phyloP scores from a whole-genome alignment of 2,329 filamentous ascomycete species.

The Aspergillus fructus region DNA sequence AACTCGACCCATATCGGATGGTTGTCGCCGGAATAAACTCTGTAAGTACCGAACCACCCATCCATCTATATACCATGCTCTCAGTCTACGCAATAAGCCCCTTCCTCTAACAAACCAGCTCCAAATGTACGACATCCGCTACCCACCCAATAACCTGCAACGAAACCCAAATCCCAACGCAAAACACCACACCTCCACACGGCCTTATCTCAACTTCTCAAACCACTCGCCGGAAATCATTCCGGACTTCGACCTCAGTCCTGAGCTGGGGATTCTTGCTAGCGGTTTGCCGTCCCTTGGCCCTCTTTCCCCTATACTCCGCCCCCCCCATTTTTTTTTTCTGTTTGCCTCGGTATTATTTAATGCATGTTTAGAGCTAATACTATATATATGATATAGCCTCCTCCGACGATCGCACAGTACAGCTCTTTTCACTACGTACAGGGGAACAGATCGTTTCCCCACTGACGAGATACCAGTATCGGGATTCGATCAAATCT shows the following conservation, averaged over 20 bases:
- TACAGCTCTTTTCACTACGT: conserved; percentile 40
- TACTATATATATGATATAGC: conserved; percentile 19
- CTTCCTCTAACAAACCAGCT: conserved; percentile 25
- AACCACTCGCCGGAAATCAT: conserved; percentile 29
- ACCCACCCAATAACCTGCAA: conserved; percentile 27
- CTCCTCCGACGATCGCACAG: conserved; percentile 28
- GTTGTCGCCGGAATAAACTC: conserved; percentile 34
- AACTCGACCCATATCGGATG: conserved; percentile 35
- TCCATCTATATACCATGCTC: not conserved
- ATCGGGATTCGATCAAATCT: conserved; percentile 25
- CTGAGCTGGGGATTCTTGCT: conserved; percentile 39
- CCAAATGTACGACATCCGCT: conserved; percentile 44
- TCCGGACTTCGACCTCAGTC: conserved; percentile 37
- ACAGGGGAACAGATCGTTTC: conserved; percentile 35
- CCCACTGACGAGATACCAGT: conserved; percentile 26
- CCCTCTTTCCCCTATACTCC: not conserved
- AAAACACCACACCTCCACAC: conserved; percentile 29
- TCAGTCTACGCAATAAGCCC: not conserved
- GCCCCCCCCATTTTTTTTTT: not conserved
- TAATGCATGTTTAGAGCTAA: not conserved
- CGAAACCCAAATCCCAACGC: conserved; percentile 28
- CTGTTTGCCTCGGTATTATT: not conserved
- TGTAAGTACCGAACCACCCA: conserved; percentile 22
- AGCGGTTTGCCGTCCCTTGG: conserved; percentile 27
- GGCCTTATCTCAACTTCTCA: conserved; percentile 37